These are phyloP conservation scores for Apiotrichum akiyoshidainum DNA, from an alignment of 1,284 basidiomycete species.

Conservation along the genomic window DNA sequence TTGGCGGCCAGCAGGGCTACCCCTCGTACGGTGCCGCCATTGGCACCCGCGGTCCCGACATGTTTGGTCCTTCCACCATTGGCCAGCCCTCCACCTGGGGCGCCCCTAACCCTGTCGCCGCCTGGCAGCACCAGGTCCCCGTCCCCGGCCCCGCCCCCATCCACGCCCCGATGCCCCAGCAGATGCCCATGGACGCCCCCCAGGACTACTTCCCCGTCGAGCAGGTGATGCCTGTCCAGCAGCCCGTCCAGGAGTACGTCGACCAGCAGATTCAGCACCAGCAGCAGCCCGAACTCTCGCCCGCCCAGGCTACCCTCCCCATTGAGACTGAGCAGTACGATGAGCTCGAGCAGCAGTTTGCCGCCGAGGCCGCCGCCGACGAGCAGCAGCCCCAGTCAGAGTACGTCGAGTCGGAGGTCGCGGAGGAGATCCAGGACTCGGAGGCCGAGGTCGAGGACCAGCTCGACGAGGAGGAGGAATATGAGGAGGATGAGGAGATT, in stretches of 20 bases:
- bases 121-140: slow-evolving; percentile 24
- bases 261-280: slow-evolving; percentile 10
- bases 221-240: slow-evolving; percentile 23
- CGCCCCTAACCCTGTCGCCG: slow-evolving; percentile 20
- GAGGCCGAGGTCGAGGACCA: slow-evolving; percentile 12
- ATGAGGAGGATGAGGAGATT: neutral
- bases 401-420: slow-evolving; percentile 8
- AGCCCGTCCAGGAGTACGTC: slow-evolving; percentile 14
- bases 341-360: slow-evolving; percentile 7
- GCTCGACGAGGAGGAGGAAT: slow-evolving; percentile 8
- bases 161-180: neutral
- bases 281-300: slow-evolving; percentile 20
- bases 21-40: slow-evolving; percentile 12
- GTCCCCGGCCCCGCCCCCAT: slow-evolving; percentile 4
- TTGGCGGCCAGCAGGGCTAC: slow-evolving; percentile 13
- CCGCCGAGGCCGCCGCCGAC: slow-evolving; percentile 9
- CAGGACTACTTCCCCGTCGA: slow-evolving; percentile 8
- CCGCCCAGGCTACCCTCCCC: slow-evolving; percentile 26
- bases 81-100: slow-evolving; percentile 34
- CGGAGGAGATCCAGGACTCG: slow-evolving; percentile 1
- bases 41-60: slow-evolving; percentile 22
- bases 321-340: slow-evolving; percentile 1
- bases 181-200: slow-evolving; percentile 7
- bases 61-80: slow-evolving; percentile 14
- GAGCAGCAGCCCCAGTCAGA: slow-evolving; percentile 13